Conservation (phyloP, 257 asterid species). For the Scutellaria galericulata region DNA sequence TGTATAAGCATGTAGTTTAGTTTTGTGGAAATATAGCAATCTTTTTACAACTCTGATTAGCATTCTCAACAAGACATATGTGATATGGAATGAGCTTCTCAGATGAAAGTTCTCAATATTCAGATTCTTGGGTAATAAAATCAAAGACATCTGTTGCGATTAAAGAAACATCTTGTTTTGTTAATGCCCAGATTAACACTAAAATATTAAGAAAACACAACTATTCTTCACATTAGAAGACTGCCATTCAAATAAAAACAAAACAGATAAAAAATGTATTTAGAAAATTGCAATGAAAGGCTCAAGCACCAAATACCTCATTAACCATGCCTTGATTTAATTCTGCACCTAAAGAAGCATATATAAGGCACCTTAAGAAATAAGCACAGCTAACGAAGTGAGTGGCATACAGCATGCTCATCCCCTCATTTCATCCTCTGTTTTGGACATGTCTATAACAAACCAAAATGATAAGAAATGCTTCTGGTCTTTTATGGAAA, state of each 20-base stretch:
- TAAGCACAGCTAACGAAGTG: too few relatives aligned
- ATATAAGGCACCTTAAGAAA: too few relatives aligned
- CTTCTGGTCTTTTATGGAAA: neutral
- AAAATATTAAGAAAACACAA: neutral
- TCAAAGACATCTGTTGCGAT: neutral
- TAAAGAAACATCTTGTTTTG: slow-evolving; percentile 1
- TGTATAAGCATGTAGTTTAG: neutral
- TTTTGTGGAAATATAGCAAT: slow-evolving; percentile 26
- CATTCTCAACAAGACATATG: neutral
- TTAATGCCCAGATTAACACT: neutral
- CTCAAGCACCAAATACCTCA: too few relatives aligned
- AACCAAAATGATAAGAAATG: neutral
- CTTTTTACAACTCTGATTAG: neutral
- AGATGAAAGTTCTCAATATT: neutral
- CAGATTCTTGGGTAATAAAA: neutral
- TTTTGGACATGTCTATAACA: neutral
- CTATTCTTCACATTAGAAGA: neutral
- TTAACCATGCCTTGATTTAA: too few relatives aligned
- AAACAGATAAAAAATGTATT: too few relatives aligned
- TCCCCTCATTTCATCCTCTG: neutral
- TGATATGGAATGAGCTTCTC: neutral
- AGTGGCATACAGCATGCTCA: neutral
- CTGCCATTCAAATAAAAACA: neutral
- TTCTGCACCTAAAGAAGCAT: too few relatives aligned
- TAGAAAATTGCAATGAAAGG: too few relatives aligned